Evolutionary conservation across 2,329 filamentous ascomycete species (phyloP), one percentile per base, ranked within the genome.

Genomic region (Diaporthe australafricana): DNA sequence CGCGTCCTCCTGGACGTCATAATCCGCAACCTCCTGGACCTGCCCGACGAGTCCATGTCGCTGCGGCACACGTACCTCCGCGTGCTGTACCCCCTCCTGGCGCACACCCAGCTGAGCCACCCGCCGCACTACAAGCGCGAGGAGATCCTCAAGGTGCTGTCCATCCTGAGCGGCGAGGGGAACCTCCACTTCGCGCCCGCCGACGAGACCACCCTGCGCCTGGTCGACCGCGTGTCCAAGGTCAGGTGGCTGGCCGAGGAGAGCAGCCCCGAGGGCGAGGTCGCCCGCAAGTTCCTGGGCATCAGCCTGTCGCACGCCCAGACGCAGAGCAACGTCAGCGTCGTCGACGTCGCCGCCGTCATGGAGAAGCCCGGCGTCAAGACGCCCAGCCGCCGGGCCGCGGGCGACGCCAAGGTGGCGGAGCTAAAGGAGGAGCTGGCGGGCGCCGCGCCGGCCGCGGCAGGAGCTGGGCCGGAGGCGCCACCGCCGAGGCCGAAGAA

Each of bases 1-100:
- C 93, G 94, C 72, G 96, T 99, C 5, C 89, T 99, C 20, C 88
- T 98, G 57, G 96, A 99, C 79, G 96, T 99, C 75, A 95, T 99
- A 72, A 94, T 99, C 73, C 93, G 96, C 53, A 99, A 99, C 78
- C 87, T 99, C n/a, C 91, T 98, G 77, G 96, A 99, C 80, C 87
- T 99, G 11, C 96, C 97, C 0, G 92, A 96, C 77, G 96, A 98
- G 79, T 91, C 89, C 73, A 86, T 87, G 74, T 87, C 90, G 22
- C 85, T 99, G 71, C 90, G 96, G 47, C 96, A 99, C 81, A 99
- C 96, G 5, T 99, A 99, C 80, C 88, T 99, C 7, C 92, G 96
- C 40, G 96, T 99, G 5, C 85, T 99, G 16, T 95, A 97, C 78
- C 96, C 96, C 0, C 87, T 99, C 30, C 87, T 99, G 27, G 93